These are phyloP conservation scores for Penicillium concentricum DNA, from an alignment of 2,329 filamentous ascomycete genomes.

Conservation along the genomic window DNA sequence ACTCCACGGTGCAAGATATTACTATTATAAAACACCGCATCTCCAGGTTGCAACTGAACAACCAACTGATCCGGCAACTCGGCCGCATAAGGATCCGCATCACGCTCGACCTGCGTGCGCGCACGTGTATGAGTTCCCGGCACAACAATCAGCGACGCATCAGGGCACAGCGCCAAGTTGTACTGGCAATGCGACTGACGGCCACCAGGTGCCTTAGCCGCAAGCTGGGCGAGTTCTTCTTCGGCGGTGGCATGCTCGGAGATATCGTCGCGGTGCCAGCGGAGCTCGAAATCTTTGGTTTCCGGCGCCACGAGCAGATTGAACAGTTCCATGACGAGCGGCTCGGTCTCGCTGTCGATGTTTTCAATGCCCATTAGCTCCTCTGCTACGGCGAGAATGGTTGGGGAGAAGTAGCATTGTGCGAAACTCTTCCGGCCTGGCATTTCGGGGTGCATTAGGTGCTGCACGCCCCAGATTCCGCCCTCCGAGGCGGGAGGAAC, in stretches of 20 bases:
- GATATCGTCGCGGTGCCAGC: conserved; percentile 87
- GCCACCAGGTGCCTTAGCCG: conserved; percentile 44
- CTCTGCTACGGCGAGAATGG: conserved; percentile 62
- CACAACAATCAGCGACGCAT: conserved; percentile 71
- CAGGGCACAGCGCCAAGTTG: conserved; percentile 78
- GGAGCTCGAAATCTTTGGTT: conserved; percentile 66
- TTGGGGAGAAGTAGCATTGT: conserved; percentile 68
- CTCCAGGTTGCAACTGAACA: conserved; percentile 68
- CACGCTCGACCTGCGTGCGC: conserved; percentile 67
- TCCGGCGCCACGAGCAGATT: conserved; percentile 76
- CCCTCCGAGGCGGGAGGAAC: conserved; percentile 47
- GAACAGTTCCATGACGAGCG: conserved; percentile 81
- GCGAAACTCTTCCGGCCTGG: conserved; percentile 63
- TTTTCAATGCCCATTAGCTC: conserved; percentile 56
- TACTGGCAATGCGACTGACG: conserved; percentile 75
- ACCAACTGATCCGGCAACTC: conserved; percentile 62
- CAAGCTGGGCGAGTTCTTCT: conserved; percentile 65
- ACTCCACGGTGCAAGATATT: conserved; percentile 66
- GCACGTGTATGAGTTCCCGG: conserved; percentile 73
- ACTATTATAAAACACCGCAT: conserved; percentile 86
- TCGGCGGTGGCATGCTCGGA: conserved; percentile 62
- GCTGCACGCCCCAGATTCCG: conserved; percentile 89
- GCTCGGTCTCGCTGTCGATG: conserved; percentile 51
- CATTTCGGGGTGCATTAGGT: conserved; percentile 73
- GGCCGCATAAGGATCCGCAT: conserved; percentile 63